Evolutionary conservation across 345 rosid species (phyloP).

Genomic region (Ceriops zippeliana): DNA sequence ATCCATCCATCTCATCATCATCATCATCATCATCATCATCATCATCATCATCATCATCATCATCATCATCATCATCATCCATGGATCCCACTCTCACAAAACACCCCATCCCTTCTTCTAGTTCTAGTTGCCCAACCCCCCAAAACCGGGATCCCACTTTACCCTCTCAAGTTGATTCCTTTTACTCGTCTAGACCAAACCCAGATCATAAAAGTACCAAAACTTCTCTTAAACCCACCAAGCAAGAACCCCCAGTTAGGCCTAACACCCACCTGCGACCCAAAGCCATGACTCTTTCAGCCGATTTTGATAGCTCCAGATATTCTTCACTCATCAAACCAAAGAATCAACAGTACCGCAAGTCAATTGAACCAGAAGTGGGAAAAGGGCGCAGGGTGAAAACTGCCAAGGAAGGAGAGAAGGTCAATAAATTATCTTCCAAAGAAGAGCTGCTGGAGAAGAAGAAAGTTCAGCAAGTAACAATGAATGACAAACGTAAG

Average conservation of each 20-base stretch:
- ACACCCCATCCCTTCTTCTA: slow-evolving; percentile 8
- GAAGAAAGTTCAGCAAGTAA: slow-evolving; percentile 21
- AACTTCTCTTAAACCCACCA: slow-evolving; percentile 22
- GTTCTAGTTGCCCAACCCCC: slow-evolving; percentile 12
- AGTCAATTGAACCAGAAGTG: slow-evolving; percentile 7
- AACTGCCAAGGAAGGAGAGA: slow-evolving; percentile 21
- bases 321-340: slow-evolving; percentile 20
- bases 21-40: slow-evolving; percentile 7
- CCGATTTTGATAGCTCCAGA: slow-evolving; percentile 43
- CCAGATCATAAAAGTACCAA: slow-evolving; percentile 18
- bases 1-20: background rate
- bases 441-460: slow-evolving; percentile 22
- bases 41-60: background rate
- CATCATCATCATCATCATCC: slow-evolving; percentile 9
- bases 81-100: slow-evolving; percentile 37
- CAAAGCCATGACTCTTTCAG: slow-evolving; percentile 48
- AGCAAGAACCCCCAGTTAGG: slow-evolving; percentile 14
- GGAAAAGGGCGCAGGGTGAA: slow-evolving; percentile 16
- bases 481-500: slow-evolving; percentile 15
- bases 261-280: slow-evolving; percentile 43
- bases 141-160: slow-evolving; percentile 9
- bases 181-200: slow-evolving; percentile 10
- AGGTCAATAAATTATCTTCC: slow-evolving; percentile 17
- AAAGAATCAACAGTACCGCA: slow-evolving; percentile 6
- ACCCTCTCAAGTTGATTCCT: slow-evolving; percentile 7